Base-by-base conservation (phyloP, 352 stramenopile genomes). In the Pythium aphanidermatum region DNA sequence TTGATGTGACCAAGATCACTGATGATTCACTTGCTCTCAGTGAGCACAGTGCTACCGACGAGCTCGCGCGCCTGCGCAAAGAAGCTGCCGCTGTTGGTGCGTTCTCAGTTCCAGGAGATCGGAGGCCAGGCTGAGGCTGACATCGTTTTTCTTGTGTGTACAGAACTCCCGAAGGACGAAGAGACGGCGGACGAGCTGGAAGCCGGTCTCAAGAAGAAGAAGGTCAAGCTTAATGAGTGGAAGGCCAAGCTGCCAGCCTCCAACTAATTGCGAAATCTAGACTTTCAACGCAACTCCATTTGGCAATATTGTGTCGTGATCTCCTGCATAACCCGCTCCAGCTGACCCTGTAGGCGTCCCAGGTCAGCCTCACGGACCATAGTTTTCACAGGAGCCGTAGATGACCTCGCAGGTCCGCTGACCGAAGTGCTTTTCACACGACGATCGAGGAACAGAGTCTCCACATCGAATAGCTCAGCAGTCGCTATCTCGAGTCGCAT, bases 201-300 rank as follows among this genome's bases (percentile, higher is more conserved):
- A 28, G 74, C 70, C 27, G 75, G 74, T 11, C 46, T 87, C 35
- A 77, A 83, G 58, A 92, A 92, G 74, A 92, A 92, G 54, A 92
- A 89, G 42, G 67, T 85, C 50, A 64, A 74, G 55, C 44, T 57
- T 26, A 58, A 47, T 28, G 45, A 68, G 25, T 77, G 63, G 63
- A 77, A 74, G 50, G 46, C 44, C 42, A 73, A 74, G 50, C 26
- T 68, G 23, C 51, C 51, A 1, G 30, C 44, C 21, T 7, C 53
- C 25, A 54, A 49, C 38, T 55, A 54, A 33, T 4, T 29, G n/a
- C 17, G 25, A 5, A 14, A 9, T 13, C 10, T 27, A 11, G n/a
- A 20, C 21, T 42, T 16, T 58, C 60, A 83, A 25, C 61, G 58
- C 26, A 82, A 34, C 24, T 70, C 30, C 10, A 74, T 39, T 5